Percentiles rank a stretch among this genome's conserved stretches.
These are phyloP conservation scores for Aspergillus awamori DNA, from an alignment of 2,329 filamentous ascomycete genomes.

Conservation along the genomic window DNA sequence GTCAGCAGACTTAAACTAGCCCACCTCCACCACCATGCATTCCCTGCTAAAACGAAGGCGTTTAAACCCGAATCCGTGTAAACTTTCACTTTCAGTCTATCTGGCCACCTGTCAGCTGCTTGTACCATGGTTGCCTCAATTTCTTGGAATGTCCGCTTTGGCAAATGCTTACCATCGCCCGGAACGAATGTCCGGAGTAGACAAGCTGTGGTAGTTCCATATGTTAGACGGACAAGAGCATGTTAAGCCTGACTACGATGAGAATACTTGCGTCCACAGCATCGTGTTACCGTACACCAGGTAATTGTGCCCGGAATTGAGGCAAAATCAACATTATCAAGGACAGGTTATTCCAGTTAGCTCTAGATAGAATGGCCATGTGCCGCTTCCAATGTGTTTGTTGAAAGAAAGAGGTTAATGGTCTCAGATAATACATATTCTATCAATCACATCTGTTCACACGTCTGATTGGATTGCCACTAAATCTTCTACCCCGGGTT, in stretches of 20 bases:
- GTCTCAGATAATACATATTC: background rate
- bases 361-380: background rate
- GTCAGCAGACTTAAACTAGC: background rate
- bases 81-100: background rate
- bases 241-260: background rate
- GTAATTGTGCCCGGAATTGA: background rate
- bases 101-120: background rate
- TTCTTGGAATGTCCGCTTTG: background rate
- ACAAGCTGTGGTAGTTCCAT: background rate
- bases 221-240: constrained; percentile 3
- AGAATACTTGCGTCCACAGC: background rate
- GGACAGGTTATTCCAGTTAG: background rate
- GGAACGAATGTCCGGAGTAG: constrained; percentile 1
- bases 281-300: background rate
- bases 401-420: background rate
- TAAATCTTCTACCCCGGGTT: background rate
- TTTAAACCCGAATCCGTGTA: background rate
- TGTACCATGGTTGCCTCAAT: background rate
- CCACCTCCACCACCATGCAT: background rate
- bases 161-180: background rate
- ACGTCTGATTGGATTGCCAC: background rate
- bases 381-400: background rate
- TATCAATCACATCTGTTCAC: background rate
- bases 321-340: background rate
- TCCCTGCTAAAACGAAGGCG: background rate